These are phyloP conservation scores for Eucalyptus dawsonii DNA, from an alignment of 345 rosid genomes.

Conservation along the genomic window DNA sequence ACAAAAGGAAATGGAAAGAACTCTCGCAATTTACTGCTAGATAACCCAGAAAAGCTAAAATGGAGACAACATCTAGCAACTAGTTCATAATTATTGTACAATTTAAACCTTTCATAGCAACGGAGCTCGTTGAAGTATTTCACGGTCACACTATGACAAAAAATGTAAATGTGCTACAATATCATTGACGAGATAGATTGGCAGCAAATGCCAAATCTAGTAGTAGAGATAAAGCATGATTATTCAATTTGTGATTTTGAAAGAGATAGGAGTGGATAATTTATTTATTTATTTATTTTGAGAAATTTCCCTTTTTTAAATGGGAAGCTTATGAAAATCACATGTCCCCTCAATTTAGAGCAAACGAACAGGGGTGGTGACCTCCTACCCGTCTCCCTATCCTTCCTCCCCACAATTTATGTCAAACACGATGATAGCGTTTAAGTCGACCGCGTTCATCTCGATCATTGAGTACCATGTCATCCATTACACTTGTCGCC, in stretches of 20 bases:
- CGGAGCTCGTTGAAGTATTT: not conserved
- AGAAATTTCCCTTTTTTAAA: not conserved
- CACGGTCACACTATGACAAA: not conserved
- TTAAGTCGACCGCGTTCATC: not conserved
- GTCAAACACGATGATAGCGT: not conserved
- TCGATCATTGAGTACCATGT: not conserved
- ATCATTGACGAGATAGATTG: not conserved
- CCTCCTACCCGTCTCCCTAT: not conserved
- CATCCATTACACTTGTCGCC: not conserved
- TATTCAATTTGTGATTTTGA: too few relatives aligned
- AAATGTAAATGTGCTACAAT: not conserved
- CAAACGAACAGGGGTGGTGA: not conserved
- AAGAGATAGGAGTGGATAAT: not conserved
- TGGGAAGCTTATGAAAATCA: not conserved
- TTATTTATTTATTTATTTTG: too few relatives aligned
- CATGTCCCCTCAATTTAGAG: not conserved
- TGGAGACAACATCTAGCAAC: not conserved
- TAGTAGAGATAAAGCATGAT: not conserved
- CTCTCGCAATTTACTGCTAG: not conserved
- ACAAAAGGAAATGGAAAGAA: not conserved
- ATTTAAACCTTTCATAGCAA: not conserved
- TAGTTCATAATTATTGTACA: not conserved
- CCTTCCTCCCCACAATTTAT: too few relatives aligned
- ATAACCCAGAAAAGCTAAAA: not conserved
- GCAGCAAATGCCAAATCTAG: not conserved